These are phyloP conservation scores for Linum tenue DNA, from an alignment of 345 rosid genomes.

Conservation along the genomic window DNA sequence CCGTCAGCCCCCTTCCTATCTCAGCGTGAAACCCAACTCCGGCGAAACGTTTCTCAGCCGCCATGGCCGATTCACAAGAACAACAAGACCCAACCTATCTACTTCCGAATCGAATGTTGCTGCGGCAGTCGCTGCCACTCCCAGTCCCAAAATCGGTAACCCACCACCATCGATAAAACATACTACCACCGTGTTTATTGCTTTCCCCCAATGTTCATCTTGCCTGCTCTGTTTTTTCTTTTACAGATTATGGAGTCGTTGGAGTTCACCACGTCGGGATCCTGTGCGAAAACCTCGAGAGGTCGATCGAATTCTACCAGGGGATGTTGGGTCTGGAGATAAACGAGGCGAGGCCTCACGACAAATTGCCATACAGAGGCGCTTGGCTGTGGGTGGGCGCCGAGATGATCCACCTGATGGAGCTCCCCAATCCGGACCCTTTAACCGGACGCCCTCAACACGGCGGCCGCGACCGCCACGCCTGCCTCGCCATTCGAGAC, in stretches of 20 bases:
- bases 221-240: conserved; percentile 3
- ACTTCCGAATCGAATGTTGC: background rate
- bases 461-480: conserved; percentile 90
- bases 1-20: background rate
- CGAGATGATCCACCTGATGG: conserved; percentile 99
- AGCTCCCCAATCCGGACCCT: conserved; percentile 95
- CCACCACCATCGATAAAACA: background rate
- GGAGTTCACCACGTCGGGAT: conserved; percentile 84
- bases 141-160: background rate
- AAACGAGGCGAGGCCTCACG: conserved; percentile 87
- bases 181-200: background rate
- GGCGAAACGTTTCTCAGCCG: background rate
- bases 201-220: background rate
- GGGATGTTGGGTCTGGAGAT: conserved; percentile 75
- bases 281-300: conserved; percentile 71
- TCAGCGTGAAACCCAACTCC: background rate
- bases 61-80: background rate
- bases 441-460: conserved; percentile 81
- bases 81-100: background rate
- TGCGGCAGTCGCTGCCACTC: background rate
- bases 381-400: conserved; percentile 98
- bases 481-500: conserved; percentile 71
- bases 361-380: conserved; percentile 86
- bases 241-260: conserved; percentile 75
- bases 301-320: conserved; percentile 81